Percentiles rank a stretch among this genome's conserved stretches.
Conservation (phyloP, 2,329 filamentous ascomycete genomes). For the Cladosporium sp. region DNA sequence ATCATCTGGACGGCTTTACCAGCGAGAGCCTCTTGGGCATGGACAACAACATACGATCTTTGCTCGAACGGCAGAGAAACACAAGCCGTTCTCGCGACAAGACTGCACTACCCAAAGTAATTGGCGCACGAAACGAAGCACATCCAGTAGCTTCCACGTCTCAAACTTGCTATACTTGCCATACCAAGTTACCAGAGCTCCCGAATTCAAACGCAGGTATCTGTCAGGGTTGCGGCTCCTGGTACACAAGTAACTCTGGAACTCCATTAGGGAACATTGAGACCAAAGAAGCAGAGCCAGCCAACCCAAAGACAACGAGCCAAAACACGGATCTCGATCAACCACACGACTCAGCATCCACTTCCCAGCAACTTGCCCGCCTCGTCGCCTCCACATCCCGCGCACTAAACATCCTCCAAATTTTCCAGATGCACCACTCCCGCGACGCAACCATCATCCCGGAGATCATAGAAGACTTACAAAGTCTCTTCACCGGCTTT, state of each 20-base stretch:
- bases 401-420: background rate
- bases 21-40: background rate
- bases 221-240: no score
- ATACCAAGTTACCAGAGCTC: no score
- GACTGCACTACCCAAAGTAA: no score
- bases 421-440: background rate
- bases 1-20: conserved; percentile 1
- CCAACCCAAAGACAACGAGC: background rate
- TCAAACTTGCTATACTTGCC: no score
- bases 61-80: background rate
- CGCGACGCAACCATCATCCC: background rate
- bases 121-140: background rate
- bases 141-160: background rate
- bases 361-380: background rate
- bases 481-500: background rate
- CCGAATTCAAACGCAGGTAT: no score
- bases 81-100: no score
- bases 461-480: background rate
- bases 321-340: background rate
- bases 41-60: background rate
- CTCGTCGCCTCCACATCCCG: background rate
- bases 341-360: background rate
- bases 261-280: no score
- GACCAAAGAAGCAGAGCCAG: background rate
- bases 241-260: no score